Percentiles rank a stretch among this genome's conserved stretches.
Evolutionary conservation across 352 stramenopile genomes (phyloP).

Genomic region (Pythium diclinum): DNA sequence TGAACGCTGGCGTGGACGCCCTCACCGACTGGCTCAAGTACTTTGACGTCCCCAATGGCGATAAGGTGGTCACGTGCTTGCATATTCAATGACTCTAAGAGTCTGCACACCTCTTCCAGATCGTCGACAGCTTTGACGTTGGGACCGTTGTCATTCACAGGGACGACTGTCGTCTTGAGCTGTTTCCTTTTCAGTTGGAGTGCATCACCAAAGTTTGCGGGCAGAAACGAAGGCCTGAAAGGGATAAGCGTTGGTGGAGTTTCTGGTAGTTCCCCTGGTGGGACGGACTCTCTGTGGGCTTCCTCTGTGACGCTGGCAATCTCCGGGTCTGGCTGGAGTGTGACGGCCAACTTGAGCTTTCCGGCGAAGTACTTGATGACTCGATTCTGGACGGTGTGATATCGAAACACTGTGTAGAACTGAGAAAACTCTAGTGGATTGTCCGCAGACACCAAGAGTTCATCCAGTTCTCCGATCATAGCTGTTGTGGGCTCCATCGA

Average conservation of each 20-base stretch:
- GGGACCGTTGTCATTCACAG: slow-evolving; percentile 3
- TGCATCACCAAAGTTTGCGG: slow-evolving; percentile 17
- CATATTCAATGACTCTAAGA: slow-evolving; percentile 5
- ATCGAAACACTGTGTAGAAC: slow-evolving; percentile 20
- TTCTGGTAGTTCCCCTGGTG: background rate
- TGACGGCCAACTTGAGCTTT: slow-evolving; percentile 23
- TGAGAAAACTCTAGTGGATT: background rate
- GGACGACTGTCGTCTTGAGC: slow-evolving; percentile 18
- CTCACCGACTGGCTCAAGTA: slow-evolving; percentile 13
- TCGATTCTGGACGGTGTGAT: slow-evolving; percentile 4
- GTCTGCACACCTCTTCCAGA: background rate
- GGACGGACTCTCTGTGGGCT: background rate
- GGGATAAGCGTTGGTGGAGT: background rate
- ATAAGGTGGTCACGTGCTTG: background rate
- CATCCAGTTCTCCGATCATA: slow-evolving; percentile 12
- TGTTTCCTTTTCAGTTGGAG: slow-evolving; percentile 27
- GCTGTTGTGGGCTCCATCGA: background rate
- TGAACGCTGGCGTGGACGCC: slow-evolving; percentile 23
- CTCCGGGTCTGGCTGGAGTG: background rate
- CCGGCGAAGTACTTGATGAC: slow-evolving; percentile 23
- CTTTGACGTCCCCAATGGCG: background rate
- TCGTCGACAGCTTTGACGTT: background rate
- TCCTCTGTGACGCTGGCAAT: background rate
- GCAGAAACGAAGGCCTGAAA: slow-evolving; percentile 6
- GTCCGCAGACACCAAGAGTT: slow-evolving; percentile 8